Conservation (phyloP, 306 rosid species). For the Betula pendula region DNA sequence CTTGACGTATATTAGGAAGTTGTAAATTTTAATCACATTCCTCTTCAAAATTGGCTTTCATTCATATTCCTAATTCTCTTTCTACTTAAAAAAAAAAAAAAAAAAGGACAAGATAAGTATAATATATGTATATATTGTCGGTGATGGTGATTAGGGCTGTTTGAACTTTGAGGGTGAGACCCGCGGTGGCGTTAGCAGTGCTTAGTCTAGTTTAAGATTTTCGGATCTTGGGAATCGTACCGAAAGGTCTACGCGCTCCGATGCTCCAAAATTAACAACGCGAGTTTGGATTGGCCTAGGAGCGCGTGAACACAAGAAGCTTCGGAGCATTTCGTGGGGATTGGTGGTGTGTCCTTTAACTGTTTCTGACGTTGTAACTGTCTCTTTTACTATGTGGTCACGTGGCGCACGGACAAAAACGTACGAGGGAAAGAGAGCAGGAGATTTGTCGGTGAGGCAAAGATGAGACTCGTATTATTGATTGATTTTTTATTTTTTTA, state of each 20-base stretch:
- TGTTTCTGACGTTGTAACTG: constrained; percentile 1
- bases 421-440: background rate
- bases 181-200: background rate
- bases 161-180: background rate
- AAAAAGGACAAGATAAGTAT: background rate
- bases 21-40: too few relatives aligned
- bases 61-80: too few relatives aligned
- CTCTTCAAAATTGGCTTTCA: too few relatives aligned
- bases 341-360: background rate
- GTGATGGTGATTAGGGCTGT: constrained; percentile 9
- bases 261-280: background rate
- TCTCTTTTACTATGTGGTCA: background rate
- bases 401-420: constrained; percentile 28
- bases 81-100: background rate
- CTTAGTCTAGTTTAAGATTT: background rate
- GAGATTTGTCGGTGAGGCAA: background rate
- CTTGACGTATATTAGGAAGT: too few relatives aligned
- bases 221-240: background rate
- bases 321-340: constrained; percentile 2
- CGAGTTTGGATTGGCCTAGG: background rate
- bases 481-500: too few relatives aligned
- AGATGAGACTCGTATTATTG: background rate
- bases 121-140: constrained; percentile 25
- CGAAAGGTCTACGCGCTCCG: background rate
- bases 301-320: background rate